Base-by-base conservation (phyloP, 257 asterid genomes). In the Jasminum sambac region DNA sequence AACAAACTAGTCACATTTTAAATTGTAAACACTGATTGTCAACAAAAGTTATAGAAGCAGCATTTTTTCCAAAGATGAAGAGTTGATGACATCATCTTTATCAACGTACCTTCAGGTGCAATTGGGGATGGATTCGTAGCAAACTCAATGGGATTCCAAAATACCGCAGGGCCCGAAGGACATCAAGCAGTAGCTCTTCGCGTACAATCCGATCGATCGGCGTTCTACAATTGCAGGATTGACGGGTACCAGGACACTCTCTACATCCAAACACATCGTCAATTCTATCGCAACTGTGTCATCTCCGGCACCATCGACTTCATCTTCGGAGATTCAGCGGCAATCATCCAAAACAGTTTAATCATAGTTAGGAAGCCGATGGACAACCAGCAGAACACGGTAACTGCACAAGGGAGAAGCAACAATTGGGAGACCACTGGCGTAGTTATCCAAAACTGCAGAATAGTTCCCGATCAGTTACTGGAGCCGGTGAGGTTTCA, bases 121-220 rank as follows among this genome's bases (percentile, higher is more conserved):
- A 46, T 83, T 2, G 88, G 85, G 26, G 9, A 64, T 21, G 81
- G 83, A 42, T 80, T 83, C 42, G 80, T 80, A 34, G 79, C 66
- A 66, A 83, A 80, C 64, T 69, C 82, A 0, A 80, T 83, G 88
- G 88, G 88, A 19, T 83, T 80, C 25, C 66, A 67, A 30, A 80
- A 83, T 80, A 83, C 85, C 6, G 82, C 83, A 5, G 88, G 88
- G 30, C 78, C 88, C 0, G 78, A 80, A 46, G 88, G 85, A 23
- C 83, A 83, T 80, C 88, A 83, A 63, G 88, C 85, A 0, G 85
- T 83, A 67, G 88, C 88, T 4, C 80, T 83, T 6, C 77, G 88
- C 0, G 80, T 68, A 4, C 85, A 83, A 52, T 74, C 85, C 3
- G 88, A 80, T 69, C 71, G 62, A 78, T 44, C 88, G 5, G 83